phyloP scores from a whole-genome alignment of 129 eudicot genomes.

The Flaveria ramosissima region DNA sequence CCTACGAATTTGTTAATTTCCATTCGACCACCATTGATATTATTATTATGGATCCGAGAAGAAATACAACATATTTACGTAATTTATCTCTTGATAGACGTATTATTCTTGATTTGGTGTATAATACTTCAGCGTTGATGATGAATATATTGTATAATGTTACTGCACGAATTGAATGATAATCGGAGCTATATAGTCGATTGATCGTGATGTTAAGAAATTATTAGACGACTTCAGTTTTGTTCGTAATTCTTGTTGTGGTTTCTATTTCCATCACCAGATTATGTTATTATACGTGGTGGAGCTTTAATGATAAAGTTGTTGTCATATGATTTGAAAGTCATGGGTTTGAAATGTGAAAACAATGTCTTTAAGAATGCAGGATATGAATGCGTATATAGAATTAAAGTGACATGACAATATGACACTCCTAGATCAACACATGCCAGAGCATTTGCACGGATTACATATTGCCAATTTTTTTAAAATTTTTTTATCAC shows the following conservation, averaged over 20 bases:
- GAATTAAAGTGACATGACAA: no score
- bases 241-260: not conserved
- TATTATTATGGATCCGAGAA: not conserved
- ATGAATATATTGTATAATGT: not conserved
- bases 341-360: no score
- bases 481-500: no score
- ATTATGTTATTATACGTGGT: not conserved
- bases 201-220: not conserved
- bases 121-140: constrained; percentile 3
- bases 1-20: no score
- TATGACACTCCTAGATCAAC: no score
- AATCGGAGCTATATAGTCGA: not conserved
- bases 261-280: not conserved
- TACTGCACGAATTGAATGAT: not conserved
- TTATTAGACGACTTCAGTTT: not conserved
- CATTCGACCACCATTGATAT: not conserved
- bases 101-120: not conserved
- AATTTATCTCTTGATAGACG: no score
- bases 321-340: no score
- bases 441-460: no score
- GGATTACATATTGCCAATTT: no score
- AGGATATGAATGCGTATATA: no score
- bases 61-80: not conserved
- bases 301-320: no score
- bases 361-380: no score